Evolutionary conservation across 2,329 filamentous ascomycete species (phyloP), one percentile per base, ranked within the genome.

Genomic region (Aspergillus versicolor): DNA sequence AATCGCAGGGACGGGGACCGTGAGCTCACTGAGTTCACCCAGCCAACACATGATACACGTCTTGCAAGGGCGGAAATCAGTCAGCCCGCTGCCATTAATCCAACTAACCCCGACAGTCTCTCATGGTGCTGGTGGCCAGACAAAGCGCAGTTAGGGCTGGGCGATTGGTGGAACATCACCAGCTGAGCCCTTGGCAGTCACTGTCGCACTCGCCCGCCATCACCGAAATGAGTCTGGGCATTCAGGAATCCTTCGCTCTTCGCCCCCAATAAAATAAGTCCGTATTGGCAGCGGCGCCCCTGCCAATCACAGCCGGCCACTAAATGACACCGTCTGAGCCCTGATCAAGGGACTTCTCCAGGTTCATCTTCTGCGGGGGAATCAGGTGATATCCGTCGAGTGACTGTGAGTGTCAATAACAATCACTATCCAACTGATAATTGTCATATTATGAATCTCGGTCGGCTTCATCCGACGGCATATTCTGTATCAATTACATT

Each of bases 141-240:
- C 12, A 53, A 41, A 32, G n/a, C 21, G 41, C 19, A 17, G 30
- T 24, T 37, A 37, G 34, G 34, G 12, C 27, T 11, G 21, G 12
- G n/a, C 17, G 15, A 53, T 53, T 53, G 51, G 51, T 47, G 51
- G 51, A 47, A 53, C 17, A 30, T 12, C 12, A 13, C 19, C 13
- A 37, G 42, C 51, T 46, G 43, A 41, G 32, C 34, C 34, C 51
- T 47, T 47, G 51, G 42, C 51, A 46, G 42, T 40, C 11, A 53
- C 42, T 37, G 41, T 45, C 5, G 38, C 50, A 52, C 11, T 41
- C 24, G 8, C 12, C 27, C 19, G 43, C 30, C 19, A 17, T 34
- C 21, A 24, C n/a, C 6, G 47, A 13, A 5, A 4, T 37, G 15
- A 42, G 22, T 21, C 41, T 37, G 24, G 38, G 40, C 46, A 49